Evolutionary conservation across 1,284 basidiomycete species (phyloP).

Genomic region (Ustilago sp.): DNA sequence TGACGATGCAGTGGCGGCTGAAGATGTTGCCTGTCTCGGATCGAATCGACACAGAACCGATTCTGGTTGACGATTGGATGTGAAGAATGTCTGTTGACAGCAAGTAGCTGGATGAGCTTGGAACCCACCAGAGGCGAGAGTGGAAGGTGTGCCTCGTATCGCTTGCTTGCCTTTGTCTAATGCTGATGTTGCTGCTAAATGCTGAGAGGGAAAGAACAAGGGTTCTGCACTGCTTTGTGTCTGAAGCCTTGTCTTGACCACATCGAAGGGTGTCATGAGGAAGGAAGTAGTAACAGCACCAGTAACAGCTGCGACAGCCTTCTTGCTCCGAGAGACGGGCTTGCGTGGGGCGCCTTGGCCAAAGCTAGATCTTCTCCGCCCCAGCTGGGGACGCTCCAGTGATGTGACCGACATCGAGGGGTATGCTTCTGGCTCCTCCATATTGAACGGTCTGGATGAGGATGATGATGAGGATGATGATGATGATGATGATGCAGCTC

Average conservation of each 20-base stretch:
- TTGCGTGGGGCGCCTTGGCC: conserved; percentile 43
- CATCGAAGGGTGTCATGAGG: conserved; percentile 94
- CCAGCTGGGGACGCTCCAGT: conserved; percentile 25
- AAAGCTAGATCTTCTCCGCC: conserved; percentile 24
- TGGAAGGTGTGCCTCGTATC: conserved; percentile 6
- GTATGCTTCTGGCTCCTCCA: conserved; percentile 36
- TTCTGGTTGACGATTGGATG: conserved; percentile 57
- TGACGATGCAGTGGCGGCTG: conserved; percentile 16
- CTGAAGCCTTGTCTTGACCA: conserved; percentile 91
- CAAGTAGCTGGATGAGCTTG: conserved; percentile 61
- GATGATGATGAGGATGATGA: conserved; percentile 1
- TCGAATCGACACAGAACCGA: conserved; percentile 68
- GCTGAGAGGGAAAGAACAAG: conserved; percentile 54
- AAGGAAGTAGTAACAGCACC: conserved; percentile 85
- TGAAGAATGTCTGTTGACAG: conserved; percentile 69
- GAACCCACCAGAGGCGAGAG: conserved; percentile 17
- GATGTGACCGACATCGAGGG: conserved; percentile 41
- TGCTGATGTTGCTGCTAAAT: conserved; percentile 15
- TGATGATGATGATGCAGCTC: neutral
- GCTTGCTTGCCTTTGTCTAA: conserved; percentile 29
- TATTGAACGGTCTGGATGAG: conserved; percentile 13
- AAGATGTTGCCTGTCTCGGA: conserved; percentile 52
- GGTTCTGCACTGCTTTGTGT: conserved; percentile 73
- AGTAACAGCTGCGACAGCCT: conserved; percentile 81
- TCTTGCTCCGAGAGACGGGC: conserved; percentile 73